A percentile compares a stretch with the other conserved stretches of the same genome.
Evolutionary conservation across 768 basidiomycete genomes (phyloP).

Genomic region (Lactarius pseudohatsudake): DNA sequence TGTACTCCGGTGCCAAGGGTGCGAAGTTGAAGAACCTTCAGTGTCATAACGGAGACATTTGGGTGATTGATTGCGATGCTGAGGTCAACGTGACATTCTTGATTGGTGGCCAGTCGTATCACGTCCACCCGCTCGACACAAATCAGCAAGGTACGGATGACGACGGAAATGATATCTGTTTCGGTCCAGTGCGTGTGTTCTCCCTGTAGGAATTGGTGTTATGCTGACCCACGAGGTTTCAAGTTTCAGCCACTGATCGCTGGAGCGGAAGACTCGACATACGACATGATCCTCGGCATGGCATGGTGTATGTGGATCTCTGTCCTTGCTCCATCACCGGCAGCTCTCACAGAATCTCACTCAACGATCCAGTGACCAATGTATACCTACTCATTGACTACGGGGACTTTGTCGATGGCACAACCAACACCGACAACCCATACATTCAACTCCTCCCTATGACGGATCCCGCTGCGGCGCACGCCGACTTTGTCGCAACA

Average conservation of each 20-base stretch:
- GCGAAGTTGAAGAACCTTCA: conserved; percentile 46
- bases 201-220: not conserved
- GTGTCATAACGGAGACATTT: conserved; percentile 48
- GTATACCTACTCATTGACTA: conserved; percentile 62
- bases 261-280: conserved; percentile 47
- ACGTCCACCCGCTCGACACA: too few relatives aligned
- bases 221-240: conserved; percentile 6
- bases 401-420: conserved; percentile 55
- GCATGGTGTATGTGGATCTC: conserved; percentile 52
- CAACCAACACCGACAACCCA: conserved; percentile 43
- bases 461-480: conserved; percentile 38
- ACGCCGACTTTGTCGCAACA: conserved; percentile 16
- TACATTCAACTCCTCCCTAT: conserved; percentile 62
- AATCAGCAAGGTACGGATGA: too few relatives aligned
- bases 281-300: conserved; percentile 72
- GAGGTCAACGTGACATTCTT: too few relatives aligned
- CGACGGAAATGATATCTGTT: too few relatives aligned
- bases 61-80: conserved; percentile 61
- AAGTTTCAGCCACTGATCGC: too few relatives aligned
- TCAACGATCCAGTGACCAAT: conserved; percentile 52
- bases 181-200: conserved; percentile 28
- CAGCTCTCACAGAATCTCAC: not conserved
- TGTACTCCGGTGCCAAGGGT: conserved; percentile 56
- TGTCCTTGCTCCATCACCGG: not conserved
- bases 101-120: too few relatives aligned